Percentiles rank a stretch among this genome's conserved stretches.
Conservation (phyloP, 441 rosid species). For the Bocquillonia castaneifolia region DNA sequence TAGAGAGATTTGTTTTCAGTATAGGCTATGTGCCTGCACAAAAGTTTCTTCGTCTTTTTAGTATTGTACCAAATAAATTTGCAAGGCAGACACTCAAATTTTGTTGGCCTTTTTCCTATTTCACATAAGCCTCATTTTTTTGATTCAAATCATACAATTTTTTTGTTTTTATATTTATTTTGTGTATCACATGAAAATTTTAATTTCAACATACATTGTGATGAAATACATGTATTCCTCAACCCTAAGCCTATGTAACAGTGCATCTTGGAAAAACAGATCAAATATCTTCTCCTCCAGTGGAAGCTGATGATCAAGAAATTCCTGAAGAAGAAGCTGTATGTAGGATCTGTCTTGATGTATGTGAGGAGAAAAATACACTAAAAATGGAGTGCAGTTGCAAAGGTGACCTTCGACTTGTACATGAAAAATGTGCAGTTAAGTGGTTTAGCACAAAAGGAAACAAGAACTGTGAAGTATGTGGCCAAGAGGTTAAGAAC, state of each 20-base stretch:
- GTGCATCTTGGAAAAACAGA: constrained; percentile 37
- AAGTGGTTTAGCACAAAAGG: constrained; percentile 86
- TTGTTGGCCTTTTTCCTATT: no score
- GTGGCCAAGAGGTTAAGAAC: constrained; percentile 73
- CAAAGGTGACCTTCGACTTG: constrained; percentile 82
- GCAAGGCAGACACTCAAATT: no score
- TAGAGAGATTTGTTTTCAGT: no score
- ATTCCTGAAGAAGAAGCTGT: constrained; percentile 92
- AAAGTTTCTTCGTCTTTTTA: no score
- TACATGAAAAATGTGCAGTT: constrained; percentile 80
- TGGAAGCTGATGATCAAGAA: constrained; percentile 66
- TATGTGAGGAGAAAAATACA: constrained; percentile 74
- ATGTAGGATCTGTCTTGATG: constrained; percentile 82
- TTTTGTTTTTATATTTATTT: no score
- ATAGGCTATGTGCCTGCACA: no score
- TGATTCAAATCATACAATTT: no score
- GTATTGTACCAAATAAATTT: no score
- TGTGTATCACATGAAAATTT: no score
- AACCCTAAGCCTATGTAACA: constrained; percentile 8
- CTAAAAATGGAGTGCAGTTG: constrained; percentile 97
- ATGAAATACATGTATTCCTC: not conserved
- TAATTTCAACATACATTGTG: no score
- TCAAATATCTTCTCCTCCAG: constrained; percentile 47
- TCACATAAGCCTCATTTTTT: no score
- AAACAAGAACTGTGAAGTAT: constrained; percentile 86